Evolutionary conservation across 140 eudicot species (phyloP), one percentile per base, ranked within the genome.

Genomic region (Anethum foeniculum): DNA sequence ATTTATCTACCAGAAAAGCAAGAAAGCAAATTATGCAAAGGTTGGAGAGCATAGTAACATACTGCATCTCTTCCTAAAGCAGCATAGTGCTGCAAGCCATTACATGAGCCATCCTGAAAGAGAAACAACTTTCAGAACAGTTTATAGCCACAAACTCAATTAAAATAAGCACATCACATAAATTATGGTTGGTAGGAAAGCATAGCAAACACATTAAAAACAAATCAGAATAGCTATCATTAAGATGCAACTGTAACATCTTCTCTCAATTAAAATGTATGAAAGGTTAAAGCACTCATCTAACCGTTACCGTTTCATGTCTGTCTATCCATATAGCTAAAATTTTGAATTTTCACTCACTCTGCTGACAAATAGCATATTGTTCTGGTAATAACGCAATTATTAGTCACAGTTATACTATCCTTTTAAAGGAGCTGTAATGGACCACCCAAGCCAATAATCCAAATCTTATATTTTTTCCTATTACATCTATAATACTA

Each of bases 61-160:
- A 94, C 99, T 77, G 89, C 78, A 79, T 94, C 96, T 87, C 95
- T 87, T 82, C 99, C 99, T 84, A 94, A 85, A 86, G 99, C 99
- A 67, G 99, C 99, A 87, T 94, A 94, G 81, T 94, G 99, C 77
- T 94, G 99, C 43, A 94, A 87, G n/a, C 99, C 99, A 82, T 94
- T 94, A 89, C 99, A 94, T 51, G 99, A 94, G 38, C 99, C 99
- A 87, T 94, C 99, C 99, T 94, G 81, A 51, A 73, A 81, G 54
- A 82, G 46, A 62, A 77, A 83, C 28, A 75, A 19, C 60, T 75
- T 27, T 75, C 16, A 77, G 39, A 38, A 71, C 54, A 41, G 16
- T 82, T 64, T 46, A 21, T 23, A 16, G 44, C 71, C 67, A 41
- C 69, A 44, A 58, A 43, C 15, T 8, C 2, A 13, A 47, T 34